Evolutionary conservation across 768 basidiomycete genomes (phyloP).

Genomic region (Russula earlei): DNA sequence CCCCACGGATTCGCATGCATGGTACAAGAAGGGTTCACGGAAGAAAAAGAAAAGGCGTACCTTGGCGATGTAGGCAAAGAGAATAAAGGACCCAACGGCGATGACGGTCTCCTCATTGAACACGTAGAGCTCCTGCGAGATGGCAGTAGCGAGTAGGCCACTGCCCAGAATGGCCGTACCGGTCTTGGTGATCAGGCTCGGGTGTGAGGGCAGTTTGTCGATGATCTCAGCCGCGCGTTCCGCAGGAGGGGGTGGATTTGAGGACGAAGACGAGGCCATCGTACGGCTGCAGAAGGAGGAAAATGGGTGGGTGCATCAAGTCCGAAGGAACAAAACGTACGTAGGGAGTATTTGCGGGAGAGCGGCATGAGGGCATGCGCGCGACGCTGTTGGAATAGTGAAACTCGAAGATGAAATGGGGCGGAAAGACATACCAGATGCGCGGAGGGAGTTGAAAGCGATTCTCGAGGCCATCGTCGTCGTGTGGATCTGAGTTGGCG

Average conservation of each 20-base stretch:
- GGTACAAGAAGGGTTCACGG: neutral
- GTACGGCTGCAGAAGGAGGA: neutral
- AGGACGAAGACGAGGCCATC: conserved; percentile 40
- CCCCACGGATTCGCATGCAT: neutral
- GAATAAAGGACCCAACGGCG: conserved; percentile 71
- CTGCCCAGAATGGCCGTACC: conserved; percentile 87
- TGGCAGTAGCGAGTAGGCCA: conserved; percentile 80
- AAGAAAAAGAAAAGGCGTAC: conserved; percentile 31
- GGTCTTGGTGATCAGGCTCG: conserved; percentile 88
- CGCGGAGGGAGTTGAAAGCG: conserved; percentile 22
- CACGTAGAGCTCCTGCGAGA: conserved; percentile 96
- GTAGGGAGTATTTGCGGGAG: conserved; percentile 37
- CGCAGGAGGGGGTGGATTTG: conserved; percentile 56
- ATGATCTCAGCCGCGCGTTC: conserved; percentile 88
- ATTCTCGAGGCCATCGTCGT: conserved; percentile 25
- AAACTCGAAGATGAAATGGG: neutral
- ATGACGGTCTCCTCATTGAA: conserved; percentile 95
- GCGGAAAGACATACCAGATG: conserved; percentile 16
- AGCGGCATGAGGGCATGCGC: conserved; percentile 30
- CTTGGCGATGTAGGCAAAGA: conserved; percentile 76
- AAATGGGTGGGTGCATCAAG: conserved; percentile 1
- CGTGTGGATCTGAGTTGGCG: conserved; percentile 9
- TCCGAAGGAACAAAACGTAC: conserved; percentile 31
- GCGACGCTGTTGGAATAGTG: conserved; percentile 14
- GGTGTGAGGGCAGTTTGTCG: conserved; percentile 77